Conservation (phyloP, 495 filamentous ascomycete species). For the Aspergillus nanangensis region DNA sequence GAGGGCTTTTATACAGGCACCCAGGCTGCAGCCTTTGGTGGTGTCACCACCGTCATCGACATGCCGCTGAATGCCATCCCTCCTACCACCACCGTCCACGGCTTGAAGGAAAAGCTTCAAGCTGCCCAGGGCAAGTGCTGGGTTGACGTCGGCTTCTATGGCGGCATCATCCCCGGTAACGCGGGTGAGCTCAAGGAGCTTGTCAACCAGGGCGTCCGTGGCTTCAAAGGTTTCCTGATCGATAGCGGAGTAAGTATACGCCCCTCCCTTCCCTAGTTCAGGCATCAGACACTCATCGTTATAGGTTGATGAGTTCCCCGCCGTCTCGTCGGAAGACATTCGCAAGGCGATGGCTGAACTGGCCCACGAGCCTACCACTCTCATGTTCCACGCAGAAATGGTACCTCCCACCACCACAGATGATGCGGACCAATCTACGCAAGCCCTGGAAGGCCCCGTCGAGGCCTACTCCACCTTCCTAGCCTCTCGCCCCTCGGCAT, state of each 20-base stretch:
- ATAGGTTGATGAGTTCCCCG: slow-evolving; percentile 92
- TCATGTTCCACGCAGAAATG: slow-evolving; percentile 99
- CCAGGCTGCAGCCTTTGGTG: slow-evolving; percentile 88
- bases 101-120: slow-evolving; percentile 76
- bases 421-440: slow-evolving; percentile 63
- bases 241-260: slow-evolving; percentile 80
- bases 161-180: slow-evolving; percentile 92
- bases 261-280: not conserved
- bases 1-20: slow-evolving; percentile 96
- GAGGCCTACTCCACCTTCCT: slow-evolving; percentile 87
- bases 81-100: slow-evolving; percentile 84
- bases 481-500: slow-evolving; percentile 80
- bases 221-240: slow-evolving; percentile 97
- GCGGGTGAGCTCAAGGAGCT: slow-evolving; percentile 71
- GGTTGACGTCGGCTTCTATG: slow-evolving; percentile 98
- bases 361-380: slow-evolving; percentile 70
- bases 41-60: slow-evolving; percentile 96
- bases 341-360: slow-evolving; percentile 73
- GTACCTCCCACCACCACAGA: slow-evolving; percentile 81
- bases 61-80: slow-evolving; percentile 98
- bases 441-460: slow-evolving; percentile 67
- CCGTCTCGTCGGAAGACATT: slow-evolving; percentile 77
- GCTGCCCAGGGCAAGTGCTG: slow-evolving; percentile 90
- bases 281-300: not conserved
- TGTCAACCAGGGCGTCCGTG: slow-evolving; percentile 79